A percentile compares a stretch with the other conserved stretches of the same genome.
phyloP scores from a whole-genome alignment of 805 yeast species.

The Torulaspora indica region DNA sequence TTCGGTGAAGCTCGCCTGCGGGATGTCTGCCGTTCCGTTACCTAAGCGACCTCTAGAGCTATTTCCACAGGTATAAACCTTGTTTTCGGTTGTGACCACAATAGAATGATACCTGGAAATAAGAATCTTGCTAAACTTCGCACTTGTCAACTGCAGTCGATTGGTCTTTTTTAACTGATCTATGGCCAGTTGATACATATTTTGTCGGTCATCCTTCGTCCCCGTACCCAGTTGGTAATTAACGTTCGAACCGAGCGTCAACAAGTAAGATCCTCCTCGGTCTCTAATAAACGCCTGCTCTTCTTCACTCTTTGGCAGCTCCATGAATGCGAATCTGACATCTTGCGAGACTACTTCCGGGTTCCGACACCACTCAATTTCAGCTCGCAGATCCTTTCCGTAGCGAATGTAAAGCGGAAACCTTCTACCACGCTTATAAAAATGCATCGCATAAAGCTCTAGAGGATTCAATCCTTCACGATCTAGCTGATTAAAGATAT shows the following conservation, averaged over 20 bases:
- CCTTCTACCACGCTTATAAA: constrained; percentile 6
- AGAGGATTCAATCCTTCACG: constrained; percentile 68
- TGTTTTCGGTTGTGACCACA: constrained; percentile 49
- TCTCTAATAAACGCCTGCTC: constrained; percentile 22
- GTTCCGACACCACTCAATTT: constrained; percentile 10
- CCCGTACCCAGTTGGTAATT: constrained; percentile 65
- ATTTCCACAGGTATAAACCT: constrained; percentile 58
- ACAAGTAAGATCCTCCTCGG: constrained; percentile 52
- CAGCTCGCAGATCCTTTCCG: constrained; percentile 1
- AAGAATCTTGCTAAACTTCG: constrained; percentile 43
- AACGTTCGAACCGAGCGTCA: constrained; percentile 58
- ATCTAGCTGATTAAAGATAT: constrained; percentile 51
- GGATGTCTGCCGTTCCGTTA: constrained; percentile 39
- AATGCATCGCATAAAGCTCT: constrained; percentile 45
- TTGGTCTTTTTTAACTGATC: constrained; percentile 18
- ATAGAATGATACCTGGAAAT: constrained; percentile 66
- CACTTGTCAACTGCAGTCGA: constrained; percentile 4
- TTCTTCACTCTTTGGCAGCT: constrained; percentile 1
- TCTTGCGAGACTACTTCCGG: not conserved
- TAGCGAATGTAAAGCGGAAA: constrained; percentile 17
- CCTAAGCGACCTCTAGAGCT: constrained; percentile 73
- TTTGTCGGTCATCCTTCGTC: constrained; percentile 49
- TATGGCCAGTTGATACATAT: constrained; percentile 41
- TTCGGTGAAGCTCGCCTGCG: constrained; percentile 43
- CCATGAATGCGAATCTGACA: constrained; percentile 8